Evolutionary conservation across 2,329 filamentous ascomycete genomes (phyloP).

Genomic region (Saccharata proteae): DNA sequence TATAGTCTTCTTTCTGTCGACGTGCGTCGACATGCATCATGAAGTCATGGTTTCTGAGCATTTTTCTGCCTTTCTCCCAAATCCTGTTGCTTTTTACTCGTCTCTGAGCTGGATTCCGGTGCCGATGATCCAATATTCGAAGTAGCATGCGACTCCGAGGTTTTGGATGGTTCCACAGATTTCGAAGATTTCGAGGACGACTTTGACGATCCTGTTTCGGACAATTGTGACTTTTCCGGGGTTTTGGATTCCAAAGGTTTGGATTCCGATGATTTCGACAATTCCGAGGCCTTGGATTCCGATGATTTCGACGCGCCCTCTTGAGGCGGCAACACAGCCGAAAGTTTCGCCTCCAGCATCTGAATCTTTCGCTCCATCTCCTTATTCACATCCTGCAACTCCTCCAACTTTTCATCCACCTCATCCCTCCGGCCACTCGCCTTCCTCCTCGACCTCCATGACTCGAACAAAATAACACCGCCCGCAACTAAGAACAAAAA

Average conservation of each 20-base stretch:
- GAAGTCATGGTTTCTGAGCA: no score
- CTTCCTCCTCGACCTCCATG: slow-evolving; percentile 48
- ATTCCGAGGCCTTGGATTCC: background rate
- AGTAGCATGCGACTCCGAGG: background rate
- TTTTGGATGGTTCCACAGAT: background rate
- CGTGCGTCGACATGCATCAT: no score
- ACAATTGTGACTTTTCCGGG: background rate
- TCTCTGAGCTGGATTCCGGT: no score
- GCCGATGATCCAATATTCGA: no score
- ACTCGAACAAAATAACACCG: slow-evolving; percentile 50
- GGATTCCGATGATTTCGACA: background rate
- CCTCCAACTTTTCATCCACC: slow-evolving; percentile 46
- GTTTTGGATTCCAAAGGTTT: background rate
- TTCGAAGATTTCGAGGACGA: background rate
- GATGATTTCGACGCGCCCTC: background rate
- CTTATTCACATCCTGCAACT: slow-evolving; percentile 39
- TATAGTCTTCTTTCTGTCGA: no score
- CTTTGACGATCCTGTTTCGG: background rate
- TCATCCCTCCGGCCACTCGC: slow-evolving; percentile 47
- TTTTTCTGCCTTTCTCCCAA: no score
- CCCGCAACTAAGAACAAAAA: slow-evolving; percentile 56
- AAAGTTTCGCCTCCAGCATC: slow-evolving; percentile 24
- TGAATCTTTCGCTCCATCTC: slow-evolving; percentile 27
- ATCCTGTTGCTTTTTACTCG: no score
- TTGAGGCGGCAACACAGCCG: background rate